Conservation (phyloP, 2,329 filamentous ascomycete species). For the Piedraia hortae region DNA sequence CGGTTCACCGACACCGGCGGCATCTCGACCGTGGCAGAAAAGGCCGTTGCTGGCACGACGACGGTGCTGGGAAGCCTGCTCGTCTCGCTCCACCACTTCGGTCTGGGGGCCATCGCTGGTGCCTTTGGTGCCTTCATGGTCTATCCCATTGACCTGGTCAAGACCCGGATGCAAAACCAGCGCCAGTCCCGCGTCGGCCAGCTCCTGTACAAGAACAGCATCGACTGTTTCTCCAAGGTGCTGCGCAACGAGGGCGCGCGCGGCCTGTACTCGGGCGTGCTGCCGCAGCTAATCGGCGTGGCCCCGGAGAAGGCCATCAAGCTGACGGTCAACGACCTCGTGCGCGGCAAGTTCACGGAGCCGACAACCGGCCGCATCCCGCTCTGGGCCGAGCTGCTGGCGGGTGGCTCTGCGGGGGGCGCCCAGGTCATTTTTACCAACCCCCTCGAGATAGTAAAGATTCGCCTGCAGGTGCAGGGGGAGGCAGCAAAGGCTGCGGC, state of each 20-base stretch:
- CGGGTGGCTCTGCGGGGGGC: slow-evolving; percentile 67
- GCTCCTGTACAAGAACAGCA: slow-evolving; percentile 81
- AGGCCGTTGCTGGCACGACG: slow-evolving; percentile 27
- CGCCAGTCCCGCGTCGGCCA: slow-evolving; percentile 57
- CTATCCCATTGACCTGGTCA: slow-evolving; percentile 94
- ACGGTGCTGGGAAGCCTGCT: slow-evolving; percentile 34
- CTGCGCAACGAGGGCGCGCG: slow-evolving; percentile 71
- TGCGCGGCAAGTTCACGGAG: slow-evolving; percentile 47
- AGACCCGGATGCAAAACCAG: slow-evolving; percentile 97
- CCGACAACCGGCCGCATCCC: slow-evolving; percentile 46
- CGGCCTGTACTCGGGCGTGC: slow-evolving; percentile 77
- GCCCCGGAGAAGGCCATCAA: slow-evolving; percentile 99
- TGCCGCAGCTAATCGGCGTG: slow-evolving; percentile 87
- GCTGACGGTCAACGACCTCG: slow-evolving; percentile 88
- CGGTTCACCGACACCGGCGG: slow-evolving; percentile 20
- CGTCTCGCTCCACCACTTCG: slow-evolving; percentile 74
- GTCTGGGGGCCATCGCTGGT: slow-evolving; percentile 64
- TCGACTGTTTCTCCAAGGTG: slow-evolving; percentile 86
- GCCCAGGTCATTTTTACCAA: slow-evolving; percentile 98
- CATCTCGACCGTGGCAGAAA: slow-evolving; percentile 19
- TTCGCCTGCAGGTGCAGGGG: slow-evolving; percentile 87
- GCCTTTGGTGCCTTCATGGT: slow-evolving; percentile 99
- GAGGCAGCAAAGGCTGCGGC: slow-evolving; percentile 55
- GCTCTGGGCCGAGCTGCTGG: slow-evolving; percentile 45
- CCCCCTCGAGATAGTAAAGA: slow-evolving; percentile 96